Percentiles rank a stretch among this genome's conserved stretches.
Conservation (phyloP, 176 grass and related monocot genomes). For the Triticum timopheevii region DNA sequence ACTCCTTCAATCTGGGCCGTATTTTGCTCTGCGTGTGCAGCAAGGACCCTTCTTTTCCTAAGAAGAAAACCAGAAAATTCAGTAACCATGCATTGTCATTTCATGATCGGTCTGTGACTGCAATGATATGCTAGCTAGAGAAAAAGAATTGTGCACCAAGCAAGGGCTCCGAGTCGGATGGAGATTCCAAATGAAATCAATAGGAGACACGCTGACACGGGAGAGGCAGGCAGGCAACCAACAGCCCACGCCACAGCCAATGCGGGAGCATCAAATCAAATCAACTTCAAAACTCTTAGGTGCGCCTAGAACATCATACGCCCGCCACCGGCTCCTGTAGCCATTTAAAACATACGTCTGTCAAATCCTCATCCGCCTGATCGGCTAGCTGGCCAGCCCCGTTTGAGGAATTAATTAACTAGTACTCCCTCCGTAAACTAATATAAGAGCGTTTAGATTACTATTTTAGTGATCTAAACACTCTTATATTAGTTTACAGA, state of each 20-base stretch:
- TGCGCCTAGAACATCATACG: slow-evolving; percentile 32
- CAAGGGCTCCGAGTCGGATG: neutral
- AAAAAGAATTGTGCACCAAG: neutral
- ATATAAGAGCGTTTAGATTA: too few relatives aligned
- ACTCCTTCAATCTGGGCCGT: neutral
- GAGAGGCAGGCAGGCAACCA: neutral
- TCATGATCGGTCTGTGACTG: neutral
- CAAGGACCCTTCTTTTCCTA: neutral
- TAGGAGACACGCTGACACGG: neutral
- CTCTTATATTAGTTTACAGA: too few relatives aligned
- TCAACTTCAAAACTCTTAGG: slow-evolving; percentile 20
- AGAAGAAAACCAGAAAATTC: neutral
- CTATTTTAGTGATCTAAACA: too few relatives aligned
- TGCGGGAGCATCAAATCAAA: slow-evolving; percentile 1
- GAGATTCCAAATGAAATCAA: neutral
- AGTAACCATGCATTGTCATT: neutral
- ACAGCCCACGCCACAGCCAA: slow-evolving; percentile 6
- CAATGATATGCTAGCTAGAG: neutral
- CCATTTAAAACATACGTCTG: slow-evolving; percentile 17
- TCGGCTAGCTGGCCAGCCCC: neutral
- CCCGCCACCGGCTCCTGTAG: slow-evolving; percentile 30
- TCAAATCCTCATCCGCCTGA: slow-evolving; percentile 26
- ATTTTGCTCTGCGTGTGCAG: neutral
- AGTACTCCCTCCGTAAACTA: too few relatives aligned
- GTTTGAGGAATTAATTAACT: neutral